Conservation (phyloP, 2,329 filamentous ascomycete genomes). For the Penicillium sp. region DNA sequence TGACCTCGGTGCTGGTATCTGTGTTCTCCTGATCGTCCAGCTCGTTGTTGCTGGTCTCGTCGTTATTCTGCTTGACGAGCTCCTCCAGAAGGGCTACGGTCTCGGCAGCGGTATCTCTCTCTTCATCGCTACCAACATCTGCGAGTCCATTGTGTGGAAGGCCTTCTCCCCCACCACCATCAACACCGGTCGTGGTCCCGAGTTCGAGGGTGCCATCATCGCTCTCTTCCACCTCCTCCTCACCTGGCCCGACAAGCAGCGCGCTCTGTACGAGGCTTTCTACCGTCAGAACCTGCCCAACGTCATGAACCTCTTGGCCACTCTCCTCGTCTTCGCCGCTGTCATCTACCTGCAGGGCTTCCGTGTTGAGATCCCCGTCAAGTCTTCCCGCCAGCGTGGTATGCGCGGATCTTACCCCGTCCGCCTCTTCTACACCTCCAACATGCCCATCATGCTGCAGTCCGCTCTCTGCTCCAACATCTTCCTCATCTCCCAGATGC, state of each 20-base stretch:
- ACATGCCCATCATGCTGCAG: conserved; percentile 99
- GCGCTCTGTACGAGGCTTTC: conserved; percentile 96
- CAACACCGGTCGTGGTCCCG: conserved; percentile 97
- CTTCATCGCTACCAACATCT: conserved; percentile 99
- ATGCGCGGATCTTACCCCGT: conserved; percentile 97
- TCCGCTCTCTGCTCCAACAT: conserved; percentile 98
- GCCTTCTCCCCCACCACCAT: conserved; percentile 98
- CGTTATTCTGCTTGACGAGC: conserved; percentile 97
- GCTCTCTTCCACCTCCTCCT: conserved; percentile 96
- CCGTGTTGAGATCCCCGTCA: conserved; percentile 99
- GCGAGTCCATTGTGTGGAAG: conserved; percentile 99
- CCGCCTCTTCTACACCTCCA: conserved; percentile 99
- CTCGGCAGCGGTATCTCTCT: conserved; percentile 98
- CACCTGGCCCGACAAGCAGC: conserved; percentile 99
- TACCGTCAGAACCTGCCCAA: conserved; percentile 99
- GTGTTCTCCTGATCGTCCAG: conserved; percentile 97
- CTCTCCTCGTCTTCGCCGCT: conserved; percentile 87
- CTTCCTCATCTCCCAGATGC: conserved; percentile 98
- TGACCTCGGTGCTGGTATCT: conserved; percentile 95
- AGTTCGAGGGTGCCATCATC: conserved; percentile 98
- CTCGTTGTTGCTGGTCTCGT: conserved; percentile 96
- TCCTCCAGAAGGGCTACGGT: conserved; percentile 98
- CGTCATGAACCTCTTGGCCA: conserved; percentile 97
- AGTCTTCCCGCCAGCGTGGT: conserved; percentile 97
- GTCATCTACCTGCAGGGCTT: conserved; percentile 99